These are phyloP conservation scores for Boletellus sp. DNA, from an alignment of 768 basidiomycete species.

Conservation along the genomic window DNA sequence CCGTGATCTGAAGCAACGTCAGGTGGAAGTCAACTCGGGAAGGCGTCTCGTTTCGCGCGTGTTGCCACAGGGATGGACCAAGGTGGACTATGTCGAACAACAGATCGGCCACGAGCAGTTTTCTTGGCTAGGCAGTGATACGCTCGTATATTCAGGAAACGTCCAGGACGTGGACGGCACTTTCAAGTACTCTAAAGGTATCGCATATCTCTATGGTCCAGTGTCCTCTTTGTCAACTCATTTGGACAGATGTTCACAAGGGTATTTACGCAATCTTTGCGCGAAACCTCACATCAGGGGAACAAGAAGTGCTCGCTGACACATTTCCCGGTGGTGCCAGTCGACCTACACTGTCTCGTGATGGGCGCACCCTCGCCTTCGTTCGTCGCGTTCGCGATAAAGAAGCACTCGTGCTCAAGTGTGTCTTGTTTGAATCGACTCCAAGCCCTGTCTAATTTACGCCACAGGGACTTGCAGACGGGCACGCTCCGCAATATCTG, in stretches of 20 bases:
- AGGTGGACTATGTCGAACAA: conserved; percentile 57
- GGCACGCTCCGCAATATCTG: conserved; percentile 64
- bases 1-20: conserved; percentile 9
- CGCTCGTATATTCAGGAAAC: conserved; percentile 65
- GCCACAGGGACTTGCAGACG: conserved; percentile 56
- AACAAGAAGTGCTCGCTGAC: conserved; percentile 50
- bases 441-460: neutral
- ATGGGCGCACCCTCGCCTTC: conserved; percentile 67
- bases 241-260: conserved; percentile 52
- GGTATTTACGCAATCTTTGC: conserved; percentile 72
- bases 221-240: neutral
- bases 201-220: neutral
- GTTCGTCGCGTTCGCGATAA: conserved; percentile 72
- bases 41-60: conserved; percentile 51
- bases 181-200: conserved; percentile 68
- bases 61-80: conserved; percentile 59
- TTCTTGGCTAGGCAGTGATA: conserved; percentile 56
- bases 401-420: conserved; percentile 71
- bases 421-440: conserved; percentile 17
- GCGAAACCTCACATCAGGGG: conserved; percentile 56
- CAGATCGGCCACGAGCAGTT: conserved; percentile 75
- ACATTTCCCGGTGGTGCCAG: conserved; percentile 69
- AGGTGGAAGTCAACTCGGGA: conserved; percentile 42
- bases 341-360: conserved; percentile 65
- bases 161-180: conserved; percentile 42